Evolutionary conservation across 2,329 filamentous ascomycete genomes (phyloP), one percentile per base, ranked within the genome.

Genomic region (Cladobotryum protrusum): DNA sequence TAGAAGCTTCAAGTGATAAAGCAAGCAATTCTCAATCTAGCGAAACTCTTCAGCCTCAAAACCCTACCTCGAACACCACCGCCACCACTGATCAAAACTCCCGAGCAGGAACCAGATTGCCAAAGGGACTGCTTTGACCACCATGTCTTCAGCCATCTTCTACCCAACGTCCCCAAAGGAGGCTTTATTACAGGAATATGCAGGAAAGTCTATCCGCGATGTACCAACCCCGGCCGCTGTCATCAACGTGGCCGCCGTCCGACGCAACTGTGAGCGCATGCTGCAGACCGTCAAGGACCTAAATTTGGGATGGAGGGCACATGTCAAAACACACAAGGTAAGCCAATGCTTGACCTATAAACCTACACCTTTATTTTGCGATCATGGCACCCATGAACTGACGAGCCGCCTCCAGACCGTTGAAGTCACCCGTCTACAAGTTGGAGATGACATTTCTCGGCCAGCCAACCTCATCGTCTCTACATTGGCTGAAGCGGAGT

Each of bases 311-410:
- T 92, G 89, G 72, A 74, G 88, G 52, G 83, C 85, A 1, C 88
- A 93, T 64, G 81, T 92, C 52, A 93, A 93, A 69, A 90, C 86
- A 18, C 88, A 93, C 66, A 93, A 93, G 72, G 85, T 85, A 67
- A 49, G 60, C 20, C 4, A 8, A 9, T 11, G 37, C 5, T 19
- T 33, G 20, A 13, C 8, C 12, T 29, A 12, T 19, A 11, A 20
- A 14, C 15, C 17, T 12, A 11, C 17, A 15, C 1, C 15, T 20
- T 12, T 11, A 18, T 17, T 3, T n/a, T 18, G 7, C 11, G 12
- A 12, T 14, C 17, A 14, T n/a, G 6, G 9, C 6, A 14, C n/a
- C 33, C 20, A 13, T 34, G 43, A 39, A n/a, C 14, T 39, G 36
- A 15, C 36, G 14, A 15, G 14, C n/a, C 14, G 37, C 13, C 15